These are phyloP conservation scores for Lepiota subincarnata DNA, from an alignment of 768 basidiomycete genomes.

Conservation along the genomic window DNA sequence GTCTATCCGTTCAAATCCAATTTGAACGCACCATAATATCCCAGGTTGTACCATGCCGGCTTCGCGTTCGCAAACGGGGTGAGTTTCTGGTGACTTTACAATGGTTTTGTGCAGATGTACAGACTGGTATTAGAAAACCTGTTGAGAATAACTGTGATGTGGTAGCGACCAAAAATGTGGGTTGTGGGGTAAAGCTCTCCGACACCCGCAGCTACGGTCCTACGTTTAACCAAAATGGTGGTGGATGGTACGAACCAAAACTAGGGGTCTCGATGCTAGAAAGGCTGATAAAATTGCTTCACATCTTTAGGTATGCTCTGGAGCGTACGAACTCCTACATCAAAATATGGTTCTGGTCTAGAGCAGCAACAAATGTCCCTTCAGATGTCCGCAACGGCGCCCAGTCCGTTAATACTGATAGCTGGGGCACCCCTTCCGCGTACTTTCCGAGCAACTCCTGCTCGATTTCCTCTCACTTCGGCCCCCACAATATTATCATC, in stretches of 20 bases:
- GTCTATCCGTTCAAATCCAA: background rate
- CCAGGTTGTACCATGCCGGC: constrained; percentile 44
- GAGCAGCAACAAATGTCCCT: constrained; percentile 37
- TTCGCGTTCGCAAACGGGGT: constrained; percentile 37
- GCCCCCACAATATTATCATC: constrained; percentile 53
- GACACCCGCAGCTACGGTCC: constrained; percentile 44
- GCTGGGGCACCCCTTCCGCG: constrained; percentile 52
- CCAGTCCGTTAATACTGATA: constrained; percentile 29
- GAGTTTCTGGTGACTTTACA: constrained; percentile 4
- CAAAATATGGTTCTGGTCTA: constrained; percentile 63
- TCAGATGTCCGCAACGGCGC: constrained; percentile 32
- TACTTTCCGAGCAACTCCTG: constrained; percentile 54
- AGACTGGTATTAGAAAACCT: constrained; percentile 22
- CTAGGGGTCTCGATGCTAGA: background rate
- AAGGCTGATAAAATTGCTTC: background rate
- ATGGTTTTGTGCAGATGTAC: background rate
- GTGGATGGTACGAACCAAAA: constrained; percentile 46
- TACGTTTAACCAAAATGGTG: constrained; percentile 50
- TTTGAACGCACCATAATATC: background rate
- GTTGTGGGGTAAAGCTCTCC: constrained; percentile 43
- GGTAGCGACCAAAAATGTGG: constrained; percentile 40
- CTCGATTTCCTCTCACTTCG: constrained; percentile 49
- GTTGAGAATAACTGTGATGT: constrained; percentile 40
- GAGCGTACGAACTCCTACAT: constrained; percentile 47
- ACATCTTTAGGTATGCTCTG: constrained; percentile 42